phyloP scores from a whole-genome alignment of 257 asterid species.

The Solanum gracilifrons region DNA sequence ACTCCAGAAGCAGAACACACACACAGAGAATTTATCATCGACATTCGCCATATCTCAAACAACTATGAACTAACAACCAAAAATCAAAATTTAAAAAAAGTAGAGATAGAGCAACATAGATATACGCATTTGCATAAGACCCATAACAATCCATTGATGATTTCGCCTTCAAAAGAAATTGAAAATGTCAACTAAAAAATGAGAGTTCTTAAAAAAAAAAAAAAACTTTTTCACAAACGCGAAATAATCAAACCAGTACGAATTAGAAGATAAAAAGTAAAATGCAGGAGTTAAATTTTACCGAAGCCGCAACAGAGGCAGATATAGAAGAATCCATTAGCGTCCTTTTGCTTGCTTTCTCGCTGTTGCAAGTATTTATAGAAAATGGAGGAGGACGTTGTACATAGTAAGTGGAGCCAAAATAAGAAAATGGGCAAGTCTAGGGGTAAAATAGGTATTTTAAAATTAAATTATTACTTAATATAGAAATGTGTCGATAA shows the following conservation, averaged over 20 bases:
- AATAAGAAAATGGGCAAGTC: neutral
- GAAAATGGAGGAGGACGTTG: neutral
- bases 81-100: neutral
- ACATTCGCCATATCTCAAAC: neutral
- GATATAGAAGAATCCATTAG: neutral
- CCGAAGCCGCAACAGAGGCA: neutral
- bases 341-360: neutral
- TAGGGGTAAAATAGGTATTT: too few relatives aligned
- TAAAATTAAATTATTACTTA: neutral
- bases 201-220: neutral
- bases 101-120: neutral
- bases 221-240: neutral
- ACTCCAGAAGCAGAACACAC: neutral
- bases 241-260: neutral
- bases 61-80: neutral
- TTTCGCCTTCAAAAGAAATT: neutral
- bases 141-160: neutral
- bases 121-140: neutral
- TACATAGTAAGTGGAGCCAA: neutral
- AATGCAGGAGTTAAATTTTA: neutral
- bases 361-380: neutral
- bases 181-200: neutral
- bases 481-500: too few relatives aligned
- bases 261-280: neutral
- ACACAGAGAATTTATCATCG: neutral